Base-by-base conservation (phyloP, 164 flowering plant species). In the Brasenia schreberi region DNA sequence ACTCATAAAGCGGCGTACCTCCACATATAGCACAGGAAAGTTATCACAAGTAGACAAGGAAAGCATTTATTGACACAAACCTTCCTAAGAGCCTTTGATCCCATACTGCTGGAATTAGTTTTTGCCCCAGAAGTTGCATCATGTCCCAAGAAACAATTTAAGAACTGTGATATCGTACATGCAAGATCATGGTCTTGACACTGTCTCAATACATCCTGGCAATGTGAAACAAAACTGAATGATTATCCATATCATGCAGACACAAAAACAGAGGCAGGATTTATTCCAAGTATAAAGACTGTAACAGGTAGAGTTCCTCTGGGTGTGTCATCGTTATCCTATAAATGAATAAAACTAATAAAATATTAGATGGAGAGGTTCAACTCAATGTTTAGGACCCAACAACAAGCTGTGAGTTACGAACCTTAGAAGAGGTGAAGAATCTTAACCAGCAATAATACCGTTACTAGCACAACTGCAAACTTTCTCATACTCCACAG, bases 131-230 rank as follows among this genome's bases (percentile, higher is more conserved):
- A 72, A 73, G 84, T 74, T 65, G 77, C 83, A 72, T 81, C 67
- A 70, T 78, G 74, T 76, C 99, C 98, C 76, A 90, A 78, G 75
- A 92, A 83, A 73, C 99, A 92, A 75, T 92, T 92, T 60, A 87
- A 81, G 72, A 86, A 86, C 77, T 88, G 97, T 58, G 96, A 72
- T n/a, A 92, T 68, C 63, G 93, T 85, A 14, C 82, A 80, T 49
- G 85, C 98, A 72, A 92, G 70, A 76, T 92, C 96, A 77, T 92
- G 92, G 81, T 95, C 99, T 64, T 83, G 94, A 19, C 91, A 77
- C 42, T 90, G 88, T 72, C 99, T 82, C 79, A 95, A 76, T 65
- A 84, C 62, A 69, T 84, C 96, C 99, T 92, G 86, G 71, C 77
- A 42, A 45, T 7, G 53, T 45, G 53, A 7, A 12, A 45, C 7